Conservation (phyloP, 192 early-diverging fungal species). For the Geosiphon pyriformis region DNA sequence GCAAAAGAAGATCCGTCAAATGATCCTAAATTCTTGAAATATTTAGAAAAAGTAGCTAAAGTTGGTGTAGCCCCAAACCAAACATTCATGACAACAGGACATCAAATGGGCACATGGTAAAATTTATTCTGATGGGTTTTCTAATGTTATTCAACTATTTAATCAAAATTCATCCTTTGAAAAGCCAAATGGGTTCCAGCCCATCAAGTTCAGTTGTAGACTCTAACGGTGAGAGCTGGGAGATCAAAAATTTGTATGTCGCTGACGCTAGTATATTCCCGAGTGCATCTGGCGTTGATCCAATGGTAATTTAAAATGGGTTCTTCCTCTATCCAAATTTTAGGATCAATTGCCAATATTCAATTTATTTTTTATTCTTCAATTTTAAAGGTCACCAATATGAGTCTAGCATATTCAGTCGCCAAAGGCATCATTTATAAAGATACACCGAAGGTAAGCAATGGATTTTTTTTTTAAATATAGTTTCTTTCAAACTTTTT, state of each 20-base stretch:
- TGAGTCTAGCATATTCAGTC: constrained; percentile 8
- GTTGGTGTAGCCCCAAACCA: constrained; percentile 32
- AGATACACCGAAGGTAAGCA: background rate
- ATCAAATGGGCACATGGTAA: constrained; percentile 66
- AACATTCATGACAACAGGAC: constrained; percentile 43
- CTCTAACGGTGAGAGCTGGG: constrained; percentile 69
- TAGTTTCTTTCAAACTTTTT: no score
- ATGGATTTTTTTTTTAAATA: no score
- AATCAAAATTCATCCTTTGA: background rate
- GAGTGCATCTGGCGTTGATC: constrained; percentile 67
- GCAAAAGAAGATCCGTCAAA: constrained; percentile 24
- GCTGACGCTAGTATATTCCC: constrained; percentile 69
- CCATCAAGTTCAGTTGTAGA: constrained; percentile 54
- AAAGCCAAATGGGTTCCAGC: constrained; percentile 58
- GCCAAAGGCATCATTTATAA: constrained; percentile 3
- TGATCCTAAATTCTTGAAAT: constrained; percentile 34
- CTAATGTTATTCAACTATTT: background rate
- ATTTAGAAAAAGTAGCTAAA: constrained; percentile 25
- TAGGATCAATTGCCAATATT: background rate
- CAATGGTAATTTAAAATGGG: constrained; percentile 40
- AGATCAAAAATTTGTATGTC: constrained; percentile 65
- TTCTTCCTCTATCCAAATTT: background rate
- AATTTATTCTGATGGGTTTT: background rate
- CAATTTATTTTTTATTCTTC: background rate
- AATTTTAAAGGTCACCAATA: constrained; percentile 1